Percentiles rank a stretch among this genome's conserved stretches.
phyloP scores from a whole-genome alignment of 2,329 filamentous ascomycete species.

The Talaromyces sp. region DNA sequence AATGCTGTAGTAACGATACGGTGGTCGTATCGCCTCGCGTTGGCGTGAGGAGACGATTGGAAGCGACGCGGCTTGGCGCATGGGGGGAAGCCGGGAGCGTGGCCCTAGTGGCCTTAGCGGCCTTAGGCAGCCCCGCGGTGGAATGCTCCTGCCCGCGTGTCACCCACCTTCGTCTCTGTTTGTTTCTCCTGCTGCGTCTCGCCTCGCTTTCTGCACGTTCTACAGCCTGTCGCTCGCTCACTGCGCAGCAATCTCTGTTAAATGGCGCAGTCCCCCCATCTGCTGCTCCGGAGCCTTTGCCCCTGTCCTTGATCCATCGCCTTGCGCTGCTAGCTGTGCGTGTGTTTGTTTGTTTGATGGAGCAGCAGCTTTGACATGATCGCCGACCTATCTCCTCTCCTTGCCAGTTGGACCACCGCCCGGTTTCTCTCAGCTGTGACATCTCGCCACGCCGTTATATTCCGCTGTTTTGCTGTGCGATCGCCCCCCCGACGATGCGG shows the following conservation, averaged over 20 bases:
- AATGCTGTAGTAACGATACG: too few species aligned
- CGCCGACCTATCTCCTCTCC: too few species aligned
- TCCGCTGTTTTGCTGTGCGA: background rate
- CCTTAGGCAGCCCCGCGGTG: background rate
- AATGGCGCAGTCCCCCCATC: background rate
- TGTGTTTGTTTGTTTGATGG: background rate
- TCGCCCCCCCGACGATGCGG: conserved; percentile 1
- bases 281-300: too few species aligned
- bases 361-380: background rate
- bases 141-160: background rate
- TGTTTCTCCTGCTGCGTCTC: background rate
- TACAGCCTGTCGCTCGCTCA: too few species aligned
- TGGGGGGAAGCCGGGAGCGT: background rate
- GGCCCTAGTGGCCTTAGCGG: background rate
- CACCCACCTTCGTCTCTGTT: background rate
- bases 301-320: too few species aligned
- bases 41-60: background rate
- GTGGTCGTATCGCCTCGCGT: too few species aligned
- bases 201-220: too few species aligned
- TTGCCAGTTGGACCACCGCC: background rate
- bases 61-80: background rate
- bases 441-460: background rate
- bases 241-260: too few species aligned
- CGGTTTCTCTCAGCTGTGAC: background rate
- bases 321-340: background rate